Conservation (phyloP, 2,329 filamentous ascomycete species). For the Elsinoe australis region DNA sequence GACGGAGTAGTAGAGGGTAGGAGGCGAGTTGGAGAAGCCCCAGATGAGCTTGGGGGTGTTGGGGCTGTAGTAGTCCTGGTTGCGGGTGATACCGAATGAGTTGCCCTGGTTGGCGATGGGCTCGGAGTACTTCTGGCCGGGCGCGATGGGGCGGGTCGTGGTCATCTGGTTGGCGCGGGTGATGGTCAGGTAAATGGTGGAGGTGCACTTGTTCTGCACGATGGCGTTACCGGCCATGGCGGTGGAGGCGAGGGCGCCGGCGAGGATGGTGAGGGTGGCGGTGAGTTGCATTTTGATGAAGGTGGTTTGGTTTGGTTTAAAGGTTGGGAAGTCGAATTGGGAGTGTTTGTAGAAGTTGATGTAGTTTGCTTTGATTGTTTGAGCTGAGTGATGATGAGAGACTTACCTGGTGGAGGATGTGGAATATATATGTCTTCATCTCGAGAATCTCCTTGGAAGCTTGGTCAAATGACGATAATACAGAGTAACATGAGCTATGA, state of each 20-base stretch:
- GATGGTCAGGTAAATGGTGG: slow-evolving; percentile 26
- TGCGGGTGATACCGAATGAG: slow-evolving; percentile 26
- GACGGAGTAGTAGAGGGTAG: slow-evolving; percentile 26
- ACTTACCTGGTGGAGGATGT: slow-evolving; percentile 7
- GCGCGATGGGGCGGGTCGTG: slow-evolving; percentile 20
- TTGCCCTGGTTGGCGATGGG: slow-evolving; percentile 26
- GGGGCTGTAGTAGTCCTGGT: slow-evolving; percentile 23
- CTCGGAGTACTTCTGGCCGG: slow-evolving; percentile 22
- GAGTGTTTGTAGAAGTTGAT: not conserved
- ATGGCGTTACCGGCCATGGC: slow-evolving; percentile 19
- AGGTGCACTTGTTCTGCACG: slow-evolving; percentile 27
- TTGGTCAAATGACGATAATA: not conserved
- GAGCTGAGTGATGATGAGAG: slow-evolving; percentile 13
- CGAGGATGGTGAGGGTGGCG: slow-evolving; percentile 19
- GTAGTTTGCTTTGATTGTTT: slow-evolving; percentile 2
- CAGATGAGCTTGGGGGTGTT: slow-evolving; percentile 25
- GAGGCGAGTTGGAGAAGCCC: slow-evolving; percentile 22
- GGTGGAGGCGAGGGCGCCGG: slow-evolving; percentile 18
- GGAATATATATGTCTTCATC: slow-evolving; percentile 5
- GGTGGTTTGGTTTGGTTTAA: slow-evolving; percentile 11
- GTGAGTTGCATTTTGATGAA: slow-evolving; percentile 23
- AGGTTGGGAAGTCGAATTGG: not conserved
- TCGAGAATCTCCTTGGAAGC: not conserved
- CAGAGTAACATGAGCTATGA: slow-evolving; percentile 2
- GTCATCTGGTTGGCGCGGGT: slow-evolving; percentile 22